Conservation (phyloP, 1,284 basidiomycete genomes). For the Uromyces viciae-fabae region DNA sequence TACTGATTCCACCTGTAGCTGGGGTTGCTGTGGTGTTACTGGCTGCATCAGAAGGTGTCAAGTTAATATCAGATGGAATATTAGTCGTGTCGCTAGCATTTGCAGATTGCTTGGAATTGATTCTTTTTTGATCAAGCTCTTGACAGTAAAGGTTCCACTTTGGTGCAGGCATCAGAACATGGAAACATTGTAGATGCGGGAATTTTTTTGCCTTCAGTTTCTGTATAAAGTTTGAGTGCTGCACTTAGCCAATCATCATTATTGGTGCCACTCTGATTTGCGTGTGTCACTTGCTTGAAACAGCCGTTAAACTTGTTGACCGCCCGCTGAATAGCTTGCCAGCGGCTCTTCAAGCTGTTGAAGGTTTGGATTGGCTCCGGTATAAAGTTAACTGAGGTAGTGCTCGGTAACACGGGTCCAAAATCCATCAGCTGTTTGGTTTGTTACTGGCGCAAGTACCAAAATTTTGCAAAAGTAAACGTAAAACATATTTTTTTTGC, state of each 20-base stretch:
- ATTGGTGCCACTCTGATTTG: not conserved
- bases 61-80: too few relatives aligned
- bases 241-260: not conserved
- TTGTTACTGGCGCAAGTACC: too few relatives aligned
- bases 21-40: too few relatives aligned
- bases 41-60: too few relatives aligned
- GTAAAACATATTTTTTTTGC: too few relatives aligned
- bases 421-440: not conserved
- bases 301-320: conserved; percentile 8
- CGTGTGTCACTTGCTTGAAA: not conserved
- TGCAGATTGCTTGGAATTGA: not conserved
- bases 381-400: not conserved
- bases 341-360: not conserved
- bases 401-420: not conserved
- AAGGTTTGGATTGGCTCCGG: not conserved
- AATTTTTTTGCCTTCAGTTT: not conserved
- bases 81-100: too few relatives aligned
- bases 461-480: too few relatives aligned
- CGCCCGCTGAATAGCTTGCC: not conserved
- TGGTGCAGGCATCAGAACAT: not conserved
- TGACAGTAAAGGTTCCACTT: not conserved
- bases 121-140: not conserved
- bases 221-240: not conserved
- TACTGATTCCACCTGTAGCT: too few relatives aligned
- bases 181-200: not conserved